These are phyloP conservation scores for Mycogone perniciosa DNA, from an alignment of 2,329 filamentous ascomycete genomes.

Conservation along the genomic window DNA sequence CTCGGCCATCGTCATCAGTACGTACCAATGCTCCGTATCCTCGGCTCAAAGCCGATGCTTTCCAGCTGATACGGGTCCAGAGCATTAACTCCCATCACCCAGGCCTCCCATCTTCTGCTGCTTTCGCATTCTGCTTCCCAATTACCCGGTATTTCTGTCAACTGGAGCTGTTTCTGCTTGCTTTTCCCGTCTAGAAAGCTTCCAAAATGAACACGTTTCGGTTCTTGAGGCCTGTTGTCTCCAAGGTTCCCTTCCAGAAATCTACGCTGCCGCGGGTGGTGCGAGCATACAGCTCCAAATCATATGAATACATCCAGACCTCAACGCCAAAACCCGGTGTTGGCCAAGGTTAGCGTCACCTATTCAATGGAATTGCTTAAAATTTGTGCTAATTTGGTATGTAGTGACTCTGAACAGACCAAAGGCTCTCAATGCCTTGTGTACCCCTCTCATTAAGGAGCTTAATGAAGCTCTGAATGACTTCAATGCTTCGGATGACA, in stretches of 20 bases:
- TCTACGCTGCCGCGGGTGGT: conserved; percentile 50
- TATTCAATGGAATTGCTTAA: conserved; percentile 5
- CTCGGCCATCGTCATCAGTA: conserved; percentile 6
- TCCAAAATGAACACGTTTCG: conserved; percentile 47
- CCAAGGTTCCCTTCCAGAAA: conserved; percentile 42
- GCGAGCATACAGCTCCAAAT: conserved; percentile 46
- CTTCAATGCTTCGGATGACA: conserved; percentile 62
- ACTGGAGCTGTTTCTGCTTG: neutral
- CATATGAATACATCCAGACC: conserved; percentile 77
- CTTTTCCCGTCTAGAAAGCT: neutral
- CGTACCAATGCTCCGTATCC: conserved; percentile 10
- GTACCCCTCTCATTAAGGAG: conserved; percentile 82
- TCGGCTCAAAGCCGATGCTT: conserved; percentile 27
- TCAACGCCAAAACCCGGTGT: conserved; percentile 84
- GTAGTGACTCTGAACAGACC: conserved; percentile 88
- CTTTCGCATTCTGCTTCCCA: neutral
- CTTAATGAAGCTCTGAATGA: conserved; percentile 71
- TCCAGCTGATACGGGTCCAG: conserved; percentile 15
- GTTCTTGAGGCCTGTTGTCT: conserved; percentile 53
- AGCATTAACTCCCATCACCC: conserved; percentile 1
- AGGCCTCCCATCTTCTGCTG: neutral
- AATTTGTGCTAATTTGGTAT: conserved; percentile 5
- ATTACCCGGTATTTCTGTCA: conserved; percentile 7
- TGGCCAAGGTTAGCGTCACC: conserved; percentile 61
- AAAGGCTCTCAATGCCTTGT: conserved; percentile 91